phyloP scores from a whole-genome alignment of 2,329 filamentous ascomycete species.

The Aspergillus proliferans region DNA sequence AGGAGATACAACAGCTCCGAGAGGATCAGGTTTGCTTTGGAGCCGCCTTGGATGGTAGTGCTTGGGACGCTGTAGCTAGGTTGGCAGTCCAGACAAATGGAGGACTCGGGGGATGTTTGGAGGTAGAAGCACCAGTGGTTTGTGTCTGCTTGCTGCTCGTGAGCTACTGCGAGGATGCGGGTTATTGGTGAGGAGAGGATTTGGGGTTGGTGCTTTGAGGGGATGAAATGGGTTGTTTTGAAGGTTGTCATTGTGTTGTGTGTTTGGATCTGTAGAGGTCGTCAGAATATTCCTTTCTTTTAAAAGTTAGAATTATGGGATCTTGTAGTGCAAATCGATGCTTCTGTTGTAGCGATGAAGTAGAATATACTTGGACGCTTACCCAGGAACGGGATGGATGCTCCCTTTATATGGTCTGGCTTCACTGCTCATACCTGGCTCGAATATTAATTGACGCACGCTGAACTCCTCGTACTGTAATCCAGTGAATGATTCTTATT shows the following conservation, averaged over 20 bases:
- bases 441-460: too few relatives aligned
- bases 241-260: not conserved
- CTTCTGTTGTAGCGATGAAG: too few relatives aligned
- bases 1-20: slow-evolving; percentile 6
- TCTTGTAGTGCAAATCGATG: too few relatives aligned
- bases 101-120: slow-evolving; percentile 14
- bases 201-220: slow-evolving; percentile 2
- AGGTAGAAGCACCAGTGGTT: slow-evolving; percentile 18
- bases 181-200: slow-evolving; percentile 7
- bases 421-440: too few relatives aligned
- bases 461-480: too few relatives aligned
- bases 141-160: slow-evolving; percentile 7
- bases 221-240: slow-evolving; percentile 10
- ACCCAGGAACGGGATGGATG: too few relatives aligned
- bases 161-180: slow-evolving; percentile 5
- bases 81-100: slow-evolving; percentile 21
- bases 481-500: too few relatives aligned
- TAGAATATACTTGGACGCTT: too few relatives aligned
- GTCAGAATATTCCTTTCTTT: not conserved
- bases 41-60: slow-evolving; percentile 13
- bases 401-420: too few relatives aligned
- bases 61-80: slow-evolving; percentile 12
- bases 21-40: slow-evolving; percentile 15
- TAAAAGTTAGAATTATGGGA: too few relatives aligned
- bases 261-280: not conserved